Conservation (phyloP, 345 rosid genomes). For the Heritiera fomes region DNA sequence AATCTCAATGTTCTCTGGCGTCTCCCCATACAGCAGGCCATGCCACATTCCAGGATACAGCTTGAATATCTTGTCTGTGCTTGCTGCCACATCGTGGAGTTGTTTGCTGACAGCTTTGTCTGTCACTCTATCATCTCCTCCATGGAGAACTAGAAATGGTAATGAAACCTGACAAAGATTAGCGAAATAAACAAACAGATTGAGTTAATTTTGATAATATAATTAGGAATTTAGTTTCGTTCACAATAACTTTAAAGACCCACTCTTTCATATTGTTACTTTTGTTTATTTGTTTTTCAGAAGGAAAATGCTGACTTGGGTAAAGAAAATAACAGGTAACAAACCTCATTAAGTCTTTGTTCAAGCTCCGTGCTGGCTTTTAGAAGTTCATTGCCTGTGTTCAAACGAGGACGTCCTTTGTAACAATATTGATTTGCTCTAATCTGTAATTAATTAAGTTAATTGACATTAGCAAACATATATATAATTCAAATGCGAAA, state of each 20-base stretch:
- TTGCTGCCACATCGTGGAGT: slow-evolving; percentile 47
- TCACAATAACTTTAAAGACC: too few species aligned
- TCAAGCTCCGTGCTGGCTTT: slow-evolving; percentile 58
- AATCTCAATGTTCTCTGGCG: slow-evolving; percentile 52
- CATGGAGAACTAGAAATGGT: slow-evolving; percentile 79
- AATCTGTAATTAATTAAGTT: slow-evolving; percentile 25
- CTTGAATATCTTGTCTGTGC: slow-evolving; percentile 73
- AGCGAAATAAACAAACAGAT: not conserved
- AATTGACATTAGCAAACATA: too few species aligned
- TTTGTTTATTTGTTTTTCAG: too few species aligned
- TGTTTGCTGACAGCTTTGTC: slow-evolving; percentile 60
- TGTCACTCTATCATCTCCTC: slow-evolving; percentile 80
- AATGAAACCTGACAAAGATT: slow-evolving; percentile 46
- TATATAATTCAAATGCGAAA: too few species aligned
- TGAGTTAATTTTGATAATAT: too few species aligned
- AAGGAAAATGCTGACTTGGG: too few species aligned
- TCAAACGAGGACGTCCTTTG: slow-evolving; percentile 75
- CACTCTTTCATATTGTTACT: too few species aligned
- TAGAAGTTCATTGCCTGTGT: slow-evolving; percentile 62
- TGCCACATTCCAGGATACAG: slow-evolving; percentile 89
- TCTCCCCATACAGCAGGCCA: slow-evolving; percentile 78
- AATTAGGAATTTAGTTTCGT: too few species aligned
- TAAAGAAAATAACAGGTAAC: not conserved
- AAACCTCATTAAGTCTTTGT: slow-evolving; percentile 62
- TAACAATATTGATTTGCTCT: slow-evolving; percentile 73